Evolutionary conservation across 2,329 filamentous ascomycete species (phyloP), one percentile per base, ranked within the genome.

Genomic region (Colletotrichum nymphaeae): DNA sequence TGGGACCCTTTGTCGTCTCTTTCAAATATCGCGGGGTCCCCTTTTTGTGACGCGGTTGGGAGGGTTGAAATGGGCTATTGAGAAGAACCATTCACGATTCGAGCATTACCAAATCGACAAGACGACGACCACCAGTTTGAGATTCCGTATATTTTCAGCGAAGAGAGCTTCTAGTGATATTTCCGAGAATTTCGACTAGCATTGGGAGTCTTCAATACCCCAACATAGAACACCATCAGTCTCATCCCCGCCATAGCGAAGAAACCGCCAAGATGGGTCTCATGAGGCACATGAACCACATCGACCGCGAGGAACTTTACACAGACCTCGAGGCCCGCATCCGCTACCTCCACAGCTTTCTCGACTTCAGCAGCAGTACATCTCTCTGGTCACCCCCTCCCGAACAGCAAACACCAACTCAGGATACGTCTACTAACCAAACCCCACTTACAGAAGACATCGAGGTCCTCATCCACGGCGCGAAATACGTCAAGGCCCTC

Each of bases 401-500:
- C n/a, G n/a, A n/a, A n/a, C n/a, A n/a, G n/a, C n/a, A n/a, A n/a
- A n/a, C n/a, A n/a, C n/a, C n/a, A n/a, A n/a, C n/a, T n/a, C n/a
- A n/a, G n/a, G n/a, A n/a, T n/a, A n/a, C n/a, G n/a, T n/a, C n/a
- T n/a, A n/a, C n/a, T 66, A 5, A 55, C 6, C 8, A 5, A 5
- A 6, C n/a, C 42, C 42, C 16, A 19, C 42, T n/a, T 9, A 49
- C 72, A 94, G 93, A 88, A 74, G 93, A 95, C 78, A 91, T 94
- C 69, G 92, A 93, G 76, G 93, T 93, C 52, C 88, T 95, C 49
- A 86, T 89, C 16, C 86, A 87, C 3, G 93, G 93, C 75, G 86
- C 90, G 72, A 94, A 94, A 81, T 95, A 95, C 83, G 92, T 95
- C 84, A 93, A 93, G 78, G 90, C 92, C n/a, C 88, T 96, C 37